These are phyloP conservation scores for Paraconiothyrium brasiliense DNA, from an alignment of 2,329 filamentous ascomycete genomes.

Conservation along the genomic window DNA sequence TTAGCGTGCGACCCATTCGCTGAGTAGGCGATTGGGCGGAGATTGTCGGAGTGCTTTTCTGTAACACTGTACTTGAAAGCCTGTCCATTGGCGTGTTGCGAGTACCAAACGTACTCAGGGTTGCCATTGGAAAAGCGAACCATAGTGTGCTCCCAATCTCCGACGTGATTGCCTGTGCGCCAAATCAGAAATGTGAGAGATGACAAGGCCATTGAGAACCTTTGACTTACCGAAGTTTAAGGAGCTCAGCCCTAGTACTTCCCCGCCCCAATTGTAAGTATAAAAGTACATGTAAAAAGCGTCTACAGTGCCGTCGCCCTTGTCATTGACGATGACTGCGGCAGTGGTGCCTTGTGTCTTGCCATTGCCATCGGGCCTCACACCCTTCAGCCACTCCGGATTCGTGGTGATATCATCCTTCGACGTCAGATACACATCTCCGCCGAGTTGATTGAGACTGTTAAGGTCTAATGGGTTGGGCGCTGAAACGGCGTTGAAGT, in stretches of 20 bases:
- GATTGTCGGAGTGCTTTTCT: slow-evolving; percentile 59
- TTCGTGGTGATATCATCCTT: slow-evolving; percentile 53
- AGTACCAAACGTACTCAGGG: slow-evolving; percentile 69
- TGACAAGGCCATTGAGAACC: neutral
- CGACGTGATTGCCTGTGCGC: slow-evolving; percentile 65
- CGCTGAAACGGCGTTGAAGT: slow-evolving; percentile 45
- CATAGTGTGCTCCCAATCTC: slow-evolving; percentile 75
- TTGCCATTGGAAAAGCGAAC: slow-evolving; percentile 67
- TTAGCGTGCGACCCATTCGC: slow-evolving; percentile 71
- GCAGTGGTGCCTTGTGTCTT: slow-evolving; percentile 62
- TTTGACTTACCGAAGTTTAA: slow-evolving; percentile 55
- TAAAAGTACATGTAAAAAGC: slow-evolving; percentile 73
- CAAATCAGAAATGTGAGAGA: neutral
- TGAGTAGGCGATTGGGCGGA: slow-evolving; percentile 66
- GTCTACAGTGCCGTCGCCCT: slow-evolving; percentile 63
- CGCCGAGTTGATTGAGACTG: slow-evolving; percentile 56
- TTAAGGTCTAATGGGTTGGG: slow-evolving; percentile 53
- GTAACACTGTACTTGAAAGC: slow-evolving; percentile 68
- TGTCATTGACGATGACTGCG: slow-evolving; percentile 67
- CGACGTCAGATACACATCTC: slow-evolving; percentile 57
- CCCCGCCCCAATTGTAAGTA: slow-evolving; percentile 65
- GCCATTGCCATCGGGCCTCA: slow-evolving; percentile 60
- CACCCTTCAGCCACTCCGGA: slow-evolving; percentile 60
- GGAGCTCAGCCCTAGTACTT: slow-evolving; percentile 50
- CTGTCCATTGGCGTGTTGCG: slow-evolving; percentile 69